These are phyloP conservation scores for Paraconiothyrium brasiliense DNA, from an alignment of 2,329 filamentous ascomycete species.

Conservation along the genomic window DNA sequence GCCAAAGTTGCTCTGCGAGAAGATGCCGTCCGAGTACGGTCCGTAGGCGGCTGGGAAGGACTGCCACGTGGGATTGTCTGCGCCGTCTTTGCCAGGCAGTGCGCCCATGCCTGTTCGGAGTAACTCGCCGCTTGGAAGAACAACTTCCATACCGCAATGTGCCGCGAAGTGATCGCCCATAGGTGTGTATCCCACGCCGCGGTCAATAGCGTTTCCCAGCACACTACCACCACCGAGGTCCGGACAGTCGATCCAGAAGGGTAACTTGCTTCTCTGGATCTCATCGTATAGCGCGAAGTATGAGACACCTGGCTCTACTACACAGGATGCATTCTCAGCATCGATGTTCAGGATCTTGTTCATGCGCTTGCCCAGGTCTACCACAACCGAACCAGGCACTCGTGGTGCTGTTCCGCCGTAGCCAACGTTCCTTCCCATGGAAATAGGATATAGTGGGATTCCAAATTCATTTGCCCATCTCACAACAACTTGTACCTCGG, in stretches of 20 bases:
- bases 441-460: conserved; percentile 61
- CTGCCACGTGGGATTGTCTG: conserved; percentile 38
- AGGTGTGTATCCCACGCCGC: conserved; percentile 54
- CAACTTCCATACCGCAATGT: conserved; percentile 56
- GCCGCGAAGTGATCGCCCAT: conserved; percentile 57
- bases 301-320: conserved; percentile 66
- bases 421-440: conserved; percentile 61
- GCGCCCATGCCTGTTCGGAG: conserved; percentile 55
- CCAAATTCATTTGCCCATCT: conserved; percentile 56
- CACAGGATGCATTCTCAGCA: conserved; percentile 58
- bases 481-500: conserved; percentile 59
- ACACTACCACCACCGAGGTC: conserved; percentile 60
- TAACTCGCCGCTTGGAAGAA: conserved; percentile 51
- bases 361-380: conserved; percentile 65
- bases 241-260: conserved; percentile 57
- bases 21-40: conserved; percentile 49
- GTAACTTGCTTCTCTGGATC: conserved; percentile 53
- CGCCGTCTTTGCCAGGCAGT: conserved; percentile 37
- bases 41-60: conserved; percentile 50
- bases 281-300: conserved; percentile 63
- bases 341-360: conserved; percentile 63
- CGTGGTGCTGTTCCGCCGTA: conserved; percentile 66
- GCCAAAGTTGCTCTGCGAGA: conserved; percentile 48
- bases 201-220: conserved; percentile 61
- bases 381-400: conserved; percentile 60